Evolutionary conservation across 2,329 filamentous ascomycete genomes (phyloP).

Genomic region (Trichoderma arundinaceum): DNA sequence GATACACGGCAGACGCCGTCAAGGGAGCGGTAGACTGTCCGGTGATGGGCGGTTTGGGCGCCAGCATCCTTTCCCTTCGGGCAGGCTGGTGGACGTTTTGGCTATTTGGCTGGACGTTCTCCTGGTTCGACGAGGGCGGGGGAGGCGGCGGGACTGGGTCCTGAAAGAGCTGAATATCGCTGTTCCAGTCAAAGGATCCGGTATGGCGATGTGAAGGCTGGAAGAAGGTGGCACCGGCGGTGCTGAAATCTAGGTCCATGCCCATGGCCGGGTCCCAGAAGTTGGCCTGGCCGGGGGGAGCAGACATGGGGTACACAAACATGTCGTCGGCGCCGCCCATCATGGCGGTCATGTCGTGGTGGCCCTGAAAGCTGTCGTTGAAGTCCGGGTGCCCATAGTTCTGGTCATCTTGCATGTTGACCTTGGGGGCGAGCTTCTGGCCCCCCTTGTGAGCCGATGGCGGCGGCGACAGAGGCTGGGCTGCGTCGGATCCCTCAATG

Average conservation of each 20-base stretch:
- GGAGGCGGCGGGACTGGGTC: constrained; percentile 45
- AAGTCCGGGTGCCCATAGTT: constrained; percentile 59
- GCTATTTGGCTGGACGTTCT: constrained; percentile 41
- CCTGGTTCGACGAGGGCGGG: constrained; percentile 43
- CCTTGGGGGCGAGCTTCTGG: constrained; percentile 60
- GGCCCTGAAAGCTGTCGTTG: constrained; percentile 54
- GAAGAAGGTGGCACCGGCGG: constrained; percentile 53
- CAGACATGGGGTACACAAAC: constrained; percentile 66
- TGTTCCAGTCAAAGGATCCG: constrained; percentile 63
- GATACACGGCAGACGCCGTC: constrained; percentile 45
- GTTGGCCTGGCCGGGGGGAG: constrained; percentile 56
- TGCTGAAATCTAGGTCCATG: constrained; percentile 66
- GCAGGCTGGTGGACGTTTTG: constrained; percentile 37
- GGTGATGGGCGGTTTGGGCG: constrained; percentile 56
- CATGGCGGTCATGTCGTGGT: constrained; percentile 53
- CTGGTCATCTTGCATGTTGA: constrained; percentile 65
- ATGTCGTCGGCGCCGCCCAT: constrained; percentile 58
- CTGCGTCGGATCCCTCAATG: constrained; percentile 44
- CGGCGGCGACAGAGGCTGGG: constrained; percentile 65
- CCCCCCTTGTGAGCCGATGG: constrained; percentile 61
- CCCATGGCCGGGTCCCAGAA: constrained; percentile 65
- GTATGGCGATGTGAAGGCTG: constrained; percentile 52
- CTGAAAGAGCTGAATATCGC: constrained; percentile 61
- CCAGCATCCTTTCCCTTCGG: constrained; percentile 54
- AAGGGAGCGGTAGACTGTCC: constrained; percentile 26